These are phyloP conservation scores for Tuber indicum DNA, from an alignment of 495 filamentous ascomycete genomes.

Conservation along the genomic window DNA sequence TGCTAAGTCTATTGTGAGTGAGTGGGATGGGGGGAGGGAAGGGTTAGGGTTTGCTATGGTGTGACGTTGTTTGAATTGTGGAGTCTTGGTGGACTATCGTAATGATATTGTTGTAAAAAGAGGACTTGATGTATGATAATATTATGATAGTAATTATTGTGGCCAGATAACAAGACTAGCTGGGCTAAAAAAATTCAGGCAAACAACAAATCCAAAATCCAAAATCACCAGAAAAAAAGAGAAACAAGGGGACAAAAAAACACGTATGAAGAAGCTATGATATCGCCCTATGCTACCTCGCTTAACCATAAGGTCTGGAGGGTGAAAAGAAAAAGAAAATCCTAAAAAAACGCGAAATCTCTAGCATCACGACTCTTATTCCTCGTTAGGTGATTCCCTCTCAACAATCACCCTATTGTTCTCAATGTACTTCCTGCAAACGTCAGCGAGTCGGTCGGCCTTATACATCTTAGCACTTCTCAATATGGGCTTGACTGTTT, in stretches of 20 bases:
- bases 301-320: too few species aligned
- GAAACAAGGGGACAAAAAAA: too few species aligned
- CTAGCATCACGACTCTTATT: not conserved
- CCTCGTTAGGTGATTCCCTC: conserved; percentile 3
- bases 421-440: conserved; percentile 24
- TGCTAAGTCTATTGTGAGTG: not conserved
- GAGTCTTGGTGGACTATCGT: not conserved
- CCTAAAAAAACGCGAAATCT: not conserved
- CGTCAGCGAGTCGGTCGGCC: conserved; percentile 3
- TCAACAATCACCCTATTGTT: conserved; percentile 19
- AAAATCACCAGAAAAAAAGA: not conserved
- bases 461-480: not conserved
- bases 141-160: not conserved
- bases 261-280: too few species aligned
- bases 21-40: not conserved
- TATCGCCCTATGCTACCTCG: too few species aligned
- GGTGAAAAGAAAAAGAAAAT: not conserved
- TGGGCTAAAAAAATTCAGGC: not conserved
- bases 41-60: not conserved
- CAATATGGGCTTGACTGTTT: conserved; percentile 21
- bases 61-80: not conserved
- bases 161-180: not conserved
- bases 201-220: not conserved
- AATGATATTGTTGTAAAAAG: not conserved
- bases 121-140: not conserved